phyloP scores from a whole-genome alignment of 129 eudicot species.

The Escallonia herrerae region DNA sequence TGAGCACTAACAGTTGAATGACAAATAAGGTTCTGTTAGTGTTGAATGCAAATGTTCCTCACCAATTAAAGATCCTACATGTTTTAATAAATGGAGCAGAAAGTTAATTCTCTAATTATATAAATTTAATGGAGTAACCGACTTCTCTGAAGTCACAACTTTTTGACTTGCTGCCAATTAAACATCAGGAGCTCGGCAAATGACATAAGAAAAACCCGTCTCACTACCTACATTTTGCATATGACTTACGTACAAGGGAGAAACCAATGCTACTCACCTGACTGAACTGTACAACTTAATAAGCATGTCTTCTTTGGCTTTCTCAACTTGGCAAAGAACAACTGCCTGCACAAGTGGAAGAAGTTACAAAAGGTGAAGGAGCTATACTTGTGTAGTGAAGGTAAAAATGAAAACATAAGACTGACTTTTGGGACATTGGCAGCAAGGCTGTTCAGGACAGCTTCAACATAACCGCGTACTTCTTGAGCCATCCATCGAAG shows the following conservation, averaged over 20 bases:
- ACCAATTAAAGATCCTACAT: too few relatives aligned
- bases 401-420: conserved; percentile 1
- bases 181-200: too few relatives aligned
- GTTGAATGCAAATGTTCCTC: too few relatives aligned
- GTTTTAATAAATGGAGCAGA: too few relatives aligned
- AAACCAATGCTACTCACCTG: conserved; percentile 47
- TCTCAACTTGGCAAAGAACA: conserved; percentile 99
- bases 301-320: conserved; percentile 99
- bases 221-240: too few relatives aligned
- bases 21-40: not conserved
- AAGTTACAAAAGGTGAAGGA: conserved; percentile 2
- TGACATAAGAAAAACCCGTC: too few relatives aligned
- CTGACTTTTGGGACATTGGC: conserved; percentile 97
- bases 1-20: conserved; percentile 49
- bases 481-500: conserved; percentile 99
- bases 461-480: conserved; percentile 99
- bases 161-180: too few relatives aligned
- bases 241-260: not conserved
- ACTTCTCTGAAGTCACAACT: too few relatives aligned
- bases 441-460: conserved; percentile 97
- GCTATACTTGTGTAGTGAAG: not conserved
- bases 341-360: conserved; percentile 66
- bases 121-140: too few relatives aligned
- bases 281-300: conserved; percentile 88
- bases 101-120: too few relatives aligned